These are phyloP conservation scores for Macaranga tanarius DNA, from an alignment of 441 rosid species.

Conservation along the genomic window DNA sequence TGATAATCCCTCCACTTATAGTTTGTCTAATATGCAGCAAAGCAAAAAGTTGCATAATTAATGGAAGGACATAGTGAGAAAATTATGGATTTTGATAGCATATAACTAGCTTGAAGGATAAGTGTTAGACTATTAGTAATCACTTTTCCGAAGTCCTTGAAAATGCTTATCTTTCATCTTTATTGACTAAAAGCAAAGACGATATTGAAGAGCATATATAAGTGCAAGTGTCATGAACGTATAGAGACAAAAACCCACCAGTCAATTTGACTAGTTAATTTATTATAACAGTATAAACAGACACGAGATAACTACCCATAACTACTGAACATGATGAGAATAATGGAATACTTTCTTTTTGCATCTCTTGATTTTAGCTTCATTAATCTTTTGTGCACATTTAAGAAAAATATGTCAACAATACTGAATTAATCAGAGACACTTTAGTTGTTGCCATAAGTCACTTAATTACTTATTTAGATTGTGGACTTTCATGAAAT, in stretches of 20 bases:
- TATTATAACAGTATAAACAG: not conserved
- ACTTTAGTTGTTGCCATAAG: too few species aligned
- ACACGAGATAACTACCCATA: constrained; percentile 5
- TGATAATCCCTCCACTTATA: not conserved
- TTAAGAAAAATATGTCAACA: too few species aligned
- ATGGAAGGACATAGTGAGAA: too few species aligned
- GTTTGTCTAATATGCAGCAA: not conserved
- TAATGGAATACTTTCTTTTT: not conserved
- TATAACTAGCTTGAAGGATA: not conserved
- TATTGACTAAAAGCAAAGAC: not conserved
- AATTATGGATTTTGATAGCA: too few species aligned
- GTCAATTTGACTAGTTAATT: not conserved
- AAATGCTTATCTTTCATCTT: not conserved
- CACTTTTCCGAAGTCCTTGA: not conserved
- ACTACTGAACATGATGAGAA: not conserved
- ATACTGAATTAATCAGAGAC: too few species aligned
- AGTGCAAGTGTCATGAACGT: not conserved
- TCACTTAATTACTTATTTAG: too few species aligned
- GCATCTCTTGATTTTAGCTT: too few species aligned
- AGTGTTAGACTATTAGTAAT: not conserved
- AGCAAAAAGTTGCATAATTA: too few species aligned
- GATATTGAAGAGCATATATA: not conserved
- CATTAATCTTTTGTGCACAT: too few species aligned
- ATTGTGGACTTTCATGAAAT: too few species aligned
- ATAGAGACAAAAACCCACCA: not conserved